A percentile compares a stretch with the other conserved stretches of the same genome.
phyloP scores from a whole-genome alignment of 176 grass and related monocot genomes.

The Rhynchospora breviuscula region DNA sequence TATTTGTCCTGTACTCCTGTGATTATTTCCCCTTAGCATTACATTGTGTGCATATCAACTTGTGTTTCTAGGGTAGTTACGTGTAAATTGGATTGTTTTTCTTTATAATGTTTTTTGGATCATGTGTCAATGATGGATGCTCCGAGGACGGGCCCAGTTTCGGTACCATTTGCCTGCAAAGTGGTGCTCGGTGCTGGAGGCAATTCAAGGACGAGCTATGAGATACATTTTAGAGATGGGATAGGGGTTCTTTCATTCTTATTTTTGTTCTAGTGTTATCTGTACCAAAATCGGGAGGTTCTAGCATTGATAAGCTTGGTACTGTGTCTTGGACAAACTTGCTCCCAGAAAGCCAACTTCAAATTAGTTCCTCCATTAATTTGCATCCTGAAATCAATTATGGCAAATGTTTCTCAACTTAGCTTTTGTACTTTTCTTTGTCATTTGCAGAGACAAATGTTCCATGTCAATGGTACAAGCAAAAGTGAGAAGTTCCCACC shows the following conservation, averaged over 20 bases:
- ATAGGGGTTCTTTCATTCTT: too few relatives aligned
- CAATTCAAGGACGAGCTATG: too few relatives aligned
- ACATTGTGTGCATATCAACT: not conserved
- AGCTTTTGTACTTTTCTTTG: not conserved
- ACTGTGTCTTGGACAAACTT: not conserved
- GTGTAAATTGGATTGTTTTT: not conserved
- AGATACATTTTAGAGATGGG: too few relatives aligned
- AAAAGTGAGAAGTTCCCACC: conserved; percentile 54
- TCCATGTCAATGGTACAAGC: conserved; percentile 6
- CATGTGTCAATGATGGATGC: too few relatives aligned
- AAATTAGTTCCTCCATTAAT: not conserved
- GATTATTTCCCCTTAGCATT: not conserved
- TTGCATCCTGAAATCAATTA: not conserved
- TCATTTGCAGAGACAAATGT: conserved; percentile 31
- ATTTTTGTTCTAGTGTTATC: too few relatives aligned
- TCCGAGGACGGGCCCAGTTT: too few relatives aligned
- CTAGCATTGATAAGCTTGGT: too few relatives aligned
- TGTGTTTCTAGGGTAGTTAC: not conserved
- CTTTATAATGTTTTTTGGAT: too few relatives aligned
- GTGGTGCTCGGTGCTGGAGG: too few relatives aligned
- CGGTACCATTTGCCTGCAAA: too few relatives aligned
- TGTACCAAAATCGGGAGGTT: too few relatives aligned
- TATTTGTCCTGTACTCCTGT: not conserved
- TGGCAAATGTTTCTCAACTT: not conserved
- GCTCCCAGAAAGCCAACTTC: not conserved